Percentiles rank a stretch among this genome's conserved stretches.
phyloP scores from a whole-genome alignment of 163 green algal species.

The Scenedesmus sp. region DNA sequence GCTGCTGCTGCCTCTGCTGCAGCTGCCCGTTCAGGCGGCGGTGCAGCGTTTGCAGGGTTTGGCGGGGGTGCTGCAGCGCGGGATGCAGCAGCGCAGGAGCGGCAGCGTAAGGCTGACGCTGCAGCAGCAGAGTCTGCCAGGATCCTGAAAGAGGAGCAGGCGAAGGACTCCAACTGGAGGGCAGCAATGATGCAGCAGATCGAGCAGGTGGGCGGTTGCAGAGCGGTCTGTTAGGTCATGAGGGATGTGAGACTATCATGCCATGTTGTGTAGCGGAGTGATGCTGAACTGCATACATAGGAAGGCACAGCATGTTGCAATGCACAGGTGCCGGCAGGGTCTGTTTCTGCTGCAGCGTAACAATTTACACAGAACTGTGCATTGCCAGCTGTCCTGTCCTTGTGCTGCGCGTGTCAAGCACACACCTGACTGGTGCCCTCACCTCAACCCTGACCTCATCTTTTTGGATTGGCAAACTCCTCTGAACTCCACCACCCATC shows the following conservation, averaged over 20 bases:
- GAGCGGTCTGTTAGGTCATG: not conserved
- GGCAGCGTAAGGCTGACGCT: constrained; percentile 45
- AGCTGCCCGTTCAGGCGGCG: constrained; percentile 3
- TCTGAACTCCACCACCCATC: not conserved
- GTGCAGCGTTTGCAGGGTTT: constrained; percentile 15
- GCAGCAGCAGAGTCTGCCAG: constrained; percentile 40
- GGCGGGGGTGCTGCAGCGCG: constrained; percentile 7
- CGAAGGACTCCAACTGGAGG: constrained; percentile 77
- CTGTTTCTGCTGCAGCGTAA: too few relatives aligned
- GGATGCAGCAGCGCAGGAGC: constrained; percentile 34
- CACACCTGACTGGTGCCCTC: not conserved
- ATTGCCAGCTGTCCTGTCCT: not conserved
- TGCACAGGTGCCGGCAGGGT: not conserved
- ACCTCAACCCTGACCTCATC: too few relatives aligned
- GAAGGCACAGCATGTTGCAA: not conserved
- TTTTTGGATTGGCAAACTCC: too few relatives aligned
- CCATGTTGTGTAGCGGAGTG: too few relatives aligned
- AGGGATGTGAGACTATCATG: too few relatives aligned
- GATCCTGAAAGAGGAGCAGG: constrained; percentile 78
- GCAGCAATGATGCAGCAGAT: constrained; percentile 63
- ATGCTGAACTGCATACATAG: too few relatives aligned
- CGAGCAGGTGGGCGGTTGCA: not conserved
- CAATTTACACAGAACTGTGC: too few relatives aligned
- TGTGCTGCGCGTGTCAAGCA: not conserved
- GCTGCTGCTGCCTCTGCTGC: constrained; percentile 15